phyloP scores from a whole-genome alignment of 176 grass and related monocot species.

The Musa troglodytarum region DNA sequence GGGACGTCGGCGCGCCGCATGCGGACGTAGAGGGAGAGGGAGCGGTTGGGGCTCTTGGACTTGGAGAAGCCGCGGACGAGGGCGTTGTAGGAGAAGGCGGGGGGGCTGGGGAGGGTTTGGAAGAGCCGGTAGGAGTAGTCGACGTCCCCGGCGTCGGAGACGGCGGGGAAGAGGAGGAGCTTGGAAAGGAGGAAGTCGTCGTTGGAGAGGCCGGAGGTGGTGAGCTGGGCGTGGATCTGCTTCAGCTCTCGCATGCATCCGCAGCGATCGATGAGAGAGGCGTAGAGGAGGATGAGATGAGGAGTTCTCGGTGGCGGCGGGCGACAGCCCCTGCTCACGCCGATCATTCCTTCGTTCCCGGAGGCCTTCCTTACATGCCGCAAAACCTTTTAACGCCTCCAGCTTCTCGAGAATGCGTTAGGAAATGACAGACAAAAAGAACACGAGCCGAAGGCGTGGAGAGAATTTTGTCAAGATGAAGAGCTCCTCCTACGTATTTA shows the following conservation, averaged over 20 bases:
- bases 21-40: slow-evolving; percentile 16
- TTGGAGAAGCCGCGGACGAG: slow-evolving; percentile 22
- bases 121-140: slow-evolving; percentile 27
- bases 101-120: background rate
- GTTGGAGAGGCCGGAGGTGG: slow-evolving; percentile 5
- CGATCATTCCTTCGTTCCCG: no score
- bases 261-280: slow-evolving; percentile 10
- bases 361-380: no score
- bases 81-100: slow-evolving; percentile 15
- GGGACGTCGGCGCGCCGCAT: slow-evolving; percentile 12
- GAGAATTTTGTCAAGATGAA: no score
- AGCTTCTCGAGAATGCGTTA: no score
- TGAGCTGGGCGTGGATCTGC: slow-evolving; percentile 22
- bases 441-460: no score
- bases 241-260: slow-evolving; percentile 8
- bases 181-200: slow-evolving; percentile 24
- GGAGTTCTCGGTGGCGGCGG: background rate
- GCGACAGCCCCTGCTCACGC: no score
- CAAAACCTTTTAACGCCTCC: no score
- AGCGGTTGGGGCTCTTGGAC: slow-evolving; percentile 13
- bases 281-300: background rate
- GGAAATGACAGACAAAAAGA: no score
- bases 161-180: slow-evolving; percentile 28
- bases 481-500: no score
- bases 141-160: slow-evolving; percentile 31